Evolutionary conservation across 75 land plant species (phyloP).

Genomic region (Azolla pinnata): DNA sequence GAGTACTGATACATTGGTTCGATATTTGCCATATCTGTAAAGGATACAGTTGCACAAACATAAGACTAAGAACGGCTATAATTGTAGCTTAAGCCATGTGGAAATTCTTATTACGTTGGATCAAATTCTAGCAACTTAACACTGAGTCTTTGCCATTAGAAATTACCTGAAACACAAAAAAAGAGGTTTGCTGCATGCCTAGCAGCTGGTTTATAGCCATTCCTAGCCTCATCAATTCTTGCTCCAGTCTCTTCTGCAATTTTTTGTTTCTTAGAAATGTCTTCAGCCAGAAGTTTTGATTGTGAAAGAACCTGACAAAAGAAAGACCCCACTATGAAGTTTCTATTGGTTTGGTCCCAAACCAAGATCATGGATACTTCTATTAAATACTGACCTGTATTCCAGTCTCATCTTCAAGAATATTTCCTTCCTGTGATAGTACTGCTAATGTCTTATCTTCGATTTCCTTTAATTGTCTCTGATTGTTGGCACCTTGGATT

Average conservation of each 20-base stretch:
- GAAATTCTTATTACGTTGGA: too few species aligned
- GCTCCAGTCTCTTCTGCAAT: slow-evolving; percentile 24
- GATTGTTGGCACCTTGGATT: slow-evolving; percentile 21
- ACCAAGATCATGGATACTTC: slow-evolving; percentile 1
- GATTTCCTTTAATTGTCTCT: slow-evolving; percentile 20
- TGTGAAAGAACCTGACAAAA: slow-evolving; percentile 14
- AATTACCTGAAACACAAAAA: slow-evolving; percentile 22
- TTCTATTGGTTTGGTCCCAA: background rate
- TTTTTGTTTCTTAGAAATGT: slow-evolving; percentile 23
- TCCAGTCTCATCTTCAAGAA: slow-evolving; percentile 28
- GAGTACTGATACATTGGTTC: slow-evolving; percentile 34
- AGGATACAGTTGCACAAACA: too few species aligned
- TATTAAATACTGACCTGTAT: slow-evolving; percentile 16
- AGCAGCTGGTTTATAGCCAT: slow-evolving; percentile 17
- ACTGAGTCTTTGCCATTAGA: background rate
- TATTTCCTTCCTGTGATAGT: slow-evolving; percentile 29
- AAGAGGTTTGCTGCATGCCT: slow-evolving; percentile 17
- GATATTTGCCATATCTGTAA: slow-evolving; percentile 26
- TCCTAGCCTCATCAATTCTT: slow-evolving; percentile 17
- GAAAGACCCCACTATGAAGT: background rate
- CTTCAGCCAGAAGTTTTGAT: slow-evolving; percentile 23
- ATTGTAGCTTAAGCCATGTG: too few species aligned
- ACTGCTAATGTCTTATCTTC: slow-evolving; percentile 27
- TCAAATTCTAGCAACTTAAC: too few species aligned
- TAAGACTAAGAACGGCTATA: too few species aligned